Percentiles rank a stretch among this genome's conserved stretches.
Evolutionary conservation across 2,329 filamentous ascomycete genomes (phyloP).

Genomic region (Monilinia fructigena): DNA sequence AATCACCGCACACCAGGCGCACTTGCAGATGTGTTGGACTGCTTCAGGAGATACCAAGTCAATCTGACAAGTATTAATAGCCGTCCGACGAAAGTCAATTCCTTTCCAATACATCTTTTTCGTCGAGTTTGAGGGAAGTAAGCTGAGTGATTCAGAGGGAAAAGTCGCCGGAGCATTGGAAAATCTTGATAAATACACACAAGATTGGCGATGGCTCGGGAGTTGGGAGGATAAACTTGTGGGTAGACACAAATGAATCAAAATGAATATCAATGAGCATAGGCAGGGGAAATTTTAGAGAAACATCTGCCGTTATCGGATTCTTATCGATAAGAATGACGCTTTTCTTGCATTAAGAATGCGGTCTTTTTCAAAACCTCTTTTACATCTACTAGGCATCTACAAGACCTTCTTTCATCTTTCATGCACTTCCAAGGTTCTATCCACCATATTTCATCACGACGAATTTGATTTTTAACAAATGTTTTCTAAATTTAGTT

Average conservation of each 20-base stretch:
- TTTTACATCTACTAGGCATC: not conserved
- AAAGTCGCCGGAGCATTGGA: slow-evolving; percentile 60
- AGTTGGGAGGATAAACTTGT: slow-evolving; percentile 52
- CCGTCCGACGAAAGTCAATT: slow-evolving; percentile 67
- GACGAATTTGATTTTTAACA: slow-evolving; percentile 6
- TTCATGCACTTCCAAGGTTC: not conserved
- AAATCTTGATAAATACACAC: slow-evolving; percentile 57
- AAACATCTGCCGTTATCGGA: slow-evolving; percentile 15
- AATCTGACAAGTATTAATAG: slow-evolving; percentile 92
- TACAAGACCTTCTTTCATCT: not conserved
- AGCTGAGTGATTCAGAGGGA: slow-evolving; percentile 51
- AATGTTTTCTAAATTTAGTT: not conserved
- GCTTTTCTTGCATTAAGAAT: slow-evolving; percentile 16
- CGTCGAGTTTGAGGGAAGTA: slow-evolving; percentile 77
- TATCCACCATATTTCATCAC: not conserved
- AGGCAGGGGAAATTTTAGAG: not conserved
- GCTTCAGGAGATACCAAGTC: slow-evolving; percentile 70
- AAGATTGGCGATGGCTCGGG: slow-evolving; percentile 66
- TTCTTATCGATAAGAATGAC: slow-evolving; percentile 23
- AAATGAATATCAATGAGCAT: not conserved
- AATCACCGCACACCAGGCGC: slow-evolving; percentile 76
- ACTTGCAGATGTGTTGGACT: slow-evolving; percentile 74
- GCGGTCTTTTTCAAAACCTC: not conserved
- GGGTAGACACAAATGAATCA: slow-evolving; percentile 4
- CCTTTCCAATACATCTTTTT: slow-evolving; percentile 95